Conservation (phyloP, 441 rosid genomes). For the Cnidoscolus chayamansa region DNA sequence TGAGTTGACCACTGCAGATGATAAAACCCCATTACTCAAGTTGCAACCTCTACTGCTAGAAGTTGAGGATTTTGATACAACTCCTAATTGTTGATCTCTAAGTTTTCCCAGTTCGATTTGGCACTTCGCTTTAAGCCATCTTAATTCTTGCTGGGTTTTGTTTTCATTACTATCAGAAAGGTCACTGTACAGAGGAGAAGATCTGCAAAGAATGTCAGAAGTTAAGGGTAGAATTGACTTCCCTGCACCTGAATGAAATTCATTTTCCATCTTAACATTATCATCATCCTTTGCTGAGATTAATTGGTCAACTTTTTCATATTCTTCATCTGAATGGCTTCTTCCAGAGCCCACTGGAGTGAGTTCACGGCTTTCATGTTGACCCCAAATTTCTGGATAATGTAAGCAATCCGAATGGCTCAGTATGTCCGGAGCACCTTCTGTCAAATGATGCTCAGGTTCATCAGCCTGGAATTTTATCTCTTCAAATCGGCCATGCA, state of each 20-base stretch:
- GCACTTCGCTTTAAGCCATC: slow-evolving; percentile 79
- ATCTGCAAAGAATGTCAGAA: slow-evolving; percentile 37
- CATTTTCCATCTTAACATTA: slow-evolving; percentile 27
- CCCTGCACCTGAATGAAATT: slow-evolving; percentile 23
- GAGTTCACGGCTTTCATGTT: slow-evolving; percentile 68
- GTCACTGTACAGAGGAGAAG: slow-evolving; percentile 35
- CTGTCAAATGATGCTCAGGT: slow-evolving; percentile 35
- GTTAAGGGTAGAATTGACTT: slow-evolving; percentile 28
- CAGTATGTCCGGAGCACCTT: slow-evolving; percentile 27
- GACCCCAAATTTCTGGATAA: slow-evolving; percentile 65
- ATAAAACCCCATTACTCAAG: slow-evolving; percentile 9
- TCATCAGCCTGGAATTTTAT: slow-evolving; percentile 52
- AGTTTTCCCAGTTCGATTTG: slow-evolving; percentile 51
- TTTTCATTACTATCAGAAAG: slow-evolving; percentile 36
- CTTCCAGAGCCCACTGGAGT: slow-evolving; percentile 64
- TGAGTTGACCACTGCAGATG: slow-evolving; percentile 16
- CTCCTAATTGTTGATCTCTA: slow-evolving; percentile 45
- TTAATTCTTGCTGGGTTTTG: slow-evolving; percentile 50
- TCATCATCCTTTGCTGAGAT: slow-evolving; percentile 25
- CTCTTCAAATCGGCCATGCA: slow-evolving; percentile 88
- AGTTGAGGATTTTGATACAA: slow-evolving; percentile 25
- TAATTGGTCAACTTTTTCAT: slow-evolving; percentile 41
- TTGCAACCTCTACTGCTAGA: slow-evolving; percentile 19
- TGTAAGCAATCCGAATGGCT: slow-evolving; percentile 35
- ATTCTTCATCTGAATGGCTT: slow-evolving; percentile 72